These are phyloP conservation scores for Fomes fomentarius DNA, from an alignment of 1,284 basidiomycete species.

Conservation along the genomic window DNA sequence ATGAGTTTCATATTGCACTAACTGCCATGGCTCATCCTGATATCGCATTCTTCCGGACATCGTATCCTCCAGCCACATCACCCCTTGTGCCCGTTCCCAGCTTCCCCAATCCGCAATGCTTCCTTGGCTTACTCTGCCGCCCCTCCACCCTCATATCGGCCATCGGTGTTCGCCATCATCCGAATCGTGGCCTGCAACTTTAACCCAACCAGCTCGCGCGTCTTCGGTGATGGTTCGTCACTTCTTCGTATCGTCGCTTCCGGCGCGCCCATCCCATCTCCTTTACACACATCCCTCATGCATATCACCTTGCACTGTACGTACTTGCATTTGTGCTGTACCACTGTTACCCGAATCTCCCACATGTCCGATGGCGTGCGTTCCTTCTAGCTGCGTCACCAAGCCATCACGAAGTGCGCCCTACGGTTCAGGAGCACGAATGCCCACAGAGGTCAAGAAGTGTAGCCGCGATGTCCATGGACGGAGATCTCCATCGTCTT, in stretches of 20 bases:
- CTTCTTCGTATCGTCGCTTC: slow-evolving; percentile 14
- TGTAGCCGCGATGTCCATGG: not conserved
- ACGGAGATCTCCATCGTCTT: not conserved
- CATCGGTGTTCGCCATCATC: slow-evolving; percentile 20
- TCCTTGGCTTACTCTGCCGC: slow-evolving; percentile 1
- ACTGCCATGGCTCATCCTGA: slow-evolving; percentile 11
- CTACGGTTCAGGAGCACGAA: not conserved
- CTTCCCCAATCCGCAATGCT: slow-evolving; percentile 10
- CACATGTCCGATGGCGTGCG: slow-evolving; percentile 1
- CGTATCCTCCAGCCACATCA: slow-evolving; percentile 18
- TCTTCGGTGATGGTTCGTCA: slow-evolving; percentile 14
- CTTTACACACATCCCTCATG: not conserved
- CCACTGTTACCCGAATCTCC: slow-evolving; percentile 10
- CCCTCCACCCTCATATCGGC: slow-evolving; percentile 4
- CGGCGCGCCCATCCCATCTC: slow-evolving; percentile 5
- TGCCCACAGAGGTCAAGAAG: slow-evolving; percentile 9
- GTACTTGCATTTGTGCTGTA: slow-evolving; percentile 22
- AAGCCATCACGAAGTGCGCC: not conserved
- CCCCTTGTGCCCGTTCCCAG: slow-evolving; percentile 3
- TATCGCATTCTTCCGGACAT: slow-evolving; percentile 14
- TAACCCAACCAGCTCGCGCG: not conserved
- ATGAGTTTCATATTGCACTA: slow-evolving; percentile 24
- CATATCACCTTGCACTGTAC: slow-evolving; percentile 15
- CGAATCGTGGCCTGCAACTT: slow-evolving; percentile 6
- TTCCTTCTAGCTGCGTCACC: too few relatives aligned